Evolutionary conservation across 208 protist species (phyloP), one percentile per base, ranked within the genome.

Genomic region (Acanthamoeba culbertsoni): DNA sequence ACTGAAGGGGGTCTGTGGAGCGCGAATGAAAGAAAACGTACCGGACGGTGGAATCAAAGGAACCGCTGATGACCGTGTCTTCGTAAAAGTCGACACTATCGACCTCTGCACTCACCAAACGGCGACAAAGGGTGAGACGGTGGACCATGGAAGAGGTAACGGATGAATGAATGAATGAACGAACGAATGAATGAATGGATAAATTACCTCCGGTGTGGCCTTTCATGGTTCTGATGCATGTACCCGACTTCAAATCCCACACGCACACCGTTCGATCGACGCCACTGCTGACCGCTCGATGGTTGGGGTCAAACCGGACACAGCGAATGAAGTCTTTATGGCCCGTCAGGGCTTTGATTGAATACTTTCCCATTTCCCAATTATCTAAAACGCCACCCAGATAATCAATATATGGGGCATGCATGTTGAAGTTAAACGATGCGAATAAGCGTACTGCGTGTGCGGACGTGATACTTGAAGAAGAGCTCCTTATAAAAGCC

Each of bases 241-340:
- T 43, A n/a, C 73, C 73, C n/a, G 73, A 55, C 26, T 84, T 84
- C 6, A 84, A 43, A 55, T 84, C 73, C 73, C 73, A 84, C 43
- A 84, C 73, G 43, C 73, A 84, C 43, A 84, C 73, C 73, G 33
- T 84, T 3, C 73, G 73, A 84, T 84, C 73, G 10, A 84, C 73
- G 18, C 73, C 73, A 20, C 73, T 57, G 73, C 73, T 84, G 28
- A 84, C 73, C n/a, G 73, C 73, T 35, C 73, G 43, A 20, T 84
- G 73, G 45, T 37, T 84, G 31, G 26, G 28, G 14, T 84, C 73
- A n/a, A 84, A 84, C 12, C 73, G 73, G 6, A 84, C 73, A n/a
- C 73, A 84, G 14, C 73, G 40, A 37, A 84, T 84, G 43, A 84
- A 84, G 73, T 84, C 73, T 33, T 35, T 53, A 43, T 84, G 73